These are phyloP conservation scores for Aspergillus bridgeri DNA, from an alignment of 495 filamentous ascomycete genomes.

Conservation along the genomic window DNA sequence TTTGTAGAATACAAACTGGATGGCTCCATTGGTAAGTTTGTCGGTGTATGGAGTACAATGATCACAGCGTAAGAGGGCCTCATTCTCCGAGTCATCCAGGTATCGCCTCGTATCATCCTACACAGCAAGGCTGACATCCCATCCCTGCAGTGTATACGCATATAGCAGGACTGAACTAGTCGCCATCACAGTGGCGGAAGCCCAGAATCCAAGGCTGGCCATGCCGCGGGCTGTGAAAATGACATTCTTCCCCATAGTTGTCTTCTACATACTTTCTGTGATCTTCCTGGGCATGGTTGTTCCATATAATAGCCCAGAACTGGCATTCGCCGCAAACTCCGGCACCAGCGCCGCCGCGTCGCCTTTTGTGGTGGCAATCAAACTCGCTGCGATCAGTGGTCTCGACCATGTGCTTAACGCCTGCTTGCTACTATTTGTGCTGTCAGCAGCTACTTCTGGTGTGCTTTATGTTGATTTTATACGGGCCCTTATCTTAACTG, in stretches of 20 bases:
- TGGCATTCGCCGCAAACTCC: background rate
- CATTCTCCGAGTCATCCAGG: no score
- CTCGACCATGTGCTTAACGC: conserved; percentile 74
- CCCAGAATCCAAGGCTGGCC: conserved; percentile 54
- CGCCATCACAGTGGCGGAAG: conserved; percentile 67
- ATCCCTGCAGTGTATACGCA: conserved; percentile 57
- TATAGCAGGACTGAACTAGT: conserved; percentile 66
- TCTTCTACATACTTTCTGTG: conserved; percentile 66
- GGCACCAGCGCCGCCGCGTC: background rate
- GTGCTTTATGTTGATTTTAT: conserved; percentile 36
- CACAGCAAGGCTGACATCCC: no score
- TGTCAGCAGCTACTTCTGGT: conserved; percentile 78
- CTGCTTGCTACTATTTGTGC: conserved; percentile 64
- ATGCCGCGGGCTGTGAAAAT: conserved; percentile 57
- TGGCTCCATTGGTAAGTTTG: conserved; percentile 63
- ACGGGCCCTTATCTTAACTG: no score
- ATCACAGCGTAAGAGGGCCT: no score
- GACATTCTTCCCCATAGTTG: conserved; percentile 61
- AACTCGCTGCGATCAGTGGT: conserved; percentile 17
- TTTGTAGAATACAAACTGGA: conserved; percentile 53
- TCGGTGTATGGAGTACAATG: conserved; percentile 72
- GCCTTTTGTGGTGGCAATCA: background rate
- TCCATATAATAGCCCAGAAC: background rate
- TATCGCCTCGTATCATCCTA: no score
- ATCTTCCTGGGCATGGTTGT: conserved; percentile 57